Evolutionary conservation across 768 basidiomycete species (phyloP).

Genomic region (Rhizopogon vinicolor): DNA sequence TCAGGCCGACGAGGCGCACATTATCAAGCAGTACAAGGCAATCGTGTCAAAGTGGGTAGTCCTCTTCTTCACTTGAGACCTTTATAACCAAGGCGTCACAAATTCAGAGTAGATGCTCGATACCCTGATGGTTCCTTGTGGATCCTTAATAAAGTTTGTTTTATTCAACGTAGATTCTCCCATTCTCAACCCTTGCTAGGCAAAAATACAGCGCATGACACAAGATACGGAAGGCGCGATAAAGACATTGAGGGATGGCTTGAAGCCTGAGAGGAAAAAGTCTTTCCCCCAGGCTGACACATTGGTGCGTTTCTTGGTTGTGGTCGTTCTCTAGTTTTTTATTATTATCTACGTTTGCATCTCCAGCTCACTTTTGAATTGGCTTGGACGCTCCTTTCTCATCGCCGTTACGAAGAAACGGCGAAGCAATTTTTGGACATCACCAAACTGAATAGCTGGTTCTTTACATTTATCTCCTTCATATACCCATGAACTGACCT

Average conservation of each 20-base stretch:
- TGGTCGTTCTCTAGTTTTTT: not conserved
- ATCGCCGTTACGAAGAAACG: constrained; percentile 61
- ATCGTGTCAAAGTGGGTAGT: constrained; percentile 59
- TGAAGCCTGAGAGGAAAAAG: constrained; percentile 45
- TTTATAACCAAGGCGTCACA: not conserved
- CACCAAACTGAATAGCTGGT: constrained; percentile 70
- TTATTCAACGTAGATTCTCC: not conserved
- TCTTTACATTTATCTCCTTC: constrained; percentile 1
- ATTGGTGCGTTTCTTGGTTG: constrained; percentile 37
- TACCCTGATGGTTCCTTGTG: constrained; percentile 70
- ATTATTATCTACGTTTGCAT: not conserved
- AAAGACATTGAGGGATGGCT: constrained; percentile 49
- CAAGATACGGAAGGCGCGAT: constrained; percentile 64
- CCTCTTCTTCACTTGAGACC: not conserved
- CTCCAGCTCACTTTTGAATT: constrained; percentile 70
- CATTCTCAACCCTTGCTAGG: constrained; percentile 33
- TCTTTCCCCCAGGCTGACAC: constrained; percentile 71
- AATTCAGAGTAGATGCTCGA: constrained; percentile 42
- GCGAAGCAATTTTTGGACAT: constrained; percentile 63
- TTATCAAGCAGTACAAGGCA: constrained; percentile 55
- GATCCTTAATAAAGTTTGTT: constrained; percentile 61
- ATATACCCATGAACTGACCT: not conserved
- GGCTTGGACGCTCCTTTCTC: constrained; percentile 68
- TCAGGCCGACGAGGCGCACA: constrained; percentile 66
- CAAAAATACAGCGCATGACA: constrained; percentile 73